Evolutionary conservation across 2,329 filamentous ascomycete genomes (phyloP).

Genomic region (Pseudogymnoascus sp.): DNA sequence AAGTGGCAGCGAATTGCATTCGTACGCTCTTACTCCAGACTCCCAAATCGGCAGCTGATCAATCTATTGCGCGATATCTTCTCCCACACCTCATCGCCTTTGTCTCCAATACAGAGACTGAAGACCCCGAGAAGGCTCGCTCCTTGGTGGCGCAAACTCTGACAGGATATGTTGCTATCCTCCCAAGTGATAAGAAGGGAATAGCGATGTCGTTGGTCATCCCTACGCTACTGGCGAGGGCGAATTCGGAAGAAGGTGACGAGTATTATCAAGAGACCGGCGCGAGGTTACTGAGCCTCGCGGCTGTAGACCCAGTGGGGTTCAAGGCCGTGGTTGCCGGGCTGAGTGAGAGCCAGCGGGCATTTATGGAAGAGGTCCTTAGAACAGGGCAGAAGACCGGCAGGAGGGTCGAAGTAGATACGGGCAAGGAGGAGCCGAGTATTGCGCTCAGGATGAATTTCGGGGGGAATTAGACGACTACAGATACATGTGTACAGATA

Average conservation of each 20-base stretch:
- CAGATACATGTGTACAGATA: neutral
- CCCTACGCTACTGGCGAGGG: slow-evolving; percentile 66
- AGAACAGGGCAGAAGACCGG: slow-evolving; percentile 47
- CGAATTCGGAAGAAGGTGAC: slow-evolving; percentile 50
- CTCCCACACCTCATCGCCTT: slow-evolving; percentile 71
- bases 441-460: slow-evolving; percentile 97
- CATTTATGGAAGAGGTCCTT: slow-evolving; percentile 74
- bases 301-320: slow-evolving; percentile 59
- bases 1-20: slow-evolving; percentile 83
- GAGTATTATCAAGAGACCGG: slow-evolving; percentile 63
- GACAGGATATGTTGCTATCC: slow-evolving; percentile 55
- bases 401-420: slow-evolving; percentile 33
- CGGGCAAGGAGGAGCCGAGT: slow-evolving; percentile 54
- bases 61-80: slow-evolving; percentile 65
- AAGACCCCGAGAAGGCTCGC: slow-evolving; percentile 73
- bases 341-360: slow-evolving; percentile 62
- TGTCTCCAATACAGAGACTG: slow-evolving; percentile 57
- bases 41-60: slow-evolving; percentile 54
- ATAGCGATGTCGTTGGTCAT: slow-evolving; percentile 68
- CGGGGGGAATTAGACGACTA: slow-evolving; percentile 30
- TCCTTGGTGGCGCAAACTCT: slow-evolving; percentile 65
- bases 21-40: slow-evolving; percentile 69
- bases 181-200: slow-evolving; percentile 38
- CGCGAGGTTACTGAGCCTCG: slow-evolving; percentile 68
- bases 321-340: slow-evolving; percentile 68